A percentile compares a stretch with the other conserved stretches of the same genome.
These are phyloP conservation scores for Tolypocladium sp. DNA, from an alignment of 2,329 filamentous ascomycete genomes.

Conservation along the genomic window DNA sequence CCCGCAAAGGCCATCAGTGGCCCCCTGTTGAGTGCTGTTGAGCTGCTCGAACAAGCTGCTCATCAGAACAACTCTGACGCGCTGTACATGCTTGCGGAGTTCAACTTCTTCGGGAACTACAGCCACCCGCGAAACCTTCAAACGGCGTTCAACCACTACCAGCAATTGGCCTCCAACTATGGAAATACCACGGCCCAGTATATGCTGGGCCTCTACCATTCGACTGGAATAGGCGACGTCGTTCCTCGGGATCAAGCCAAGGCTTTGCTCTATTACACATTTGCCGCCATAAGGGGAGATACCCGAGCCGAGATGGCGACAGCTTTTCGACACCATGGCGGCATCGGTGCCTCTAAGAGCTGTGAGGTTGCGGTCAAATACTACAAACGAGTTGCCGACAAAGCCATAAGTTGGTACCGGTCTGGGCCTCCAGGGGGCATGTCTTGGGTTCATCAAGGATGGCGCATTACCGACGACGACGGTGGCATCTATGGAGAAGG, in stretches of 20 bases:
- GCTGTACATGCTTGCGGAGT: slow-evolving; percentile 78
- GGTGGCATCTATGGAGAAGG: slow-evolving; percentile 95
- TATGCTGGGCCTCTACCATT: slow-evolving; percentile 94
- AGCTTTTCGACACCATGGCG: slow-evolving; percentile 75
- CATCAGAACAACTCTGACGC: slow-evolving; percentile 65
- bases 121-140: slow-evolving; percentile 75
- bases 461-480: slow-evolving; percentile 78
- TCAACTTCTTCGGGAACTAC: slow-evolving; percentile 96
- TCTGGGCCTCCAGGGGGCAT: slow-evolving; percentile 86
- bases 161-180: slow-evolving; percentile 61
- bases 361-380: slow-evolving; percentile 80
- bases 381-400: slow-evolving; percentile 90
- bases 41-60: slow-evolving; percentile 42
- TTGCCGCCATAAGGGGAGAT: slow-evolving; percentile 78
- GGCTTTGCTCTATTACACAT: slow-evolving; percentile 87
- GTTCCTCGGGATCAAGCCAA: slow-evolving; percentile 83
- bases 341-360: slow-evolving; percentile 75
- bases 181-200: slow-evolving; percentile 91
- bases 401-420: slow-evolving; percentile 78
- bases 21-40: slow-evolving; percentile 40
- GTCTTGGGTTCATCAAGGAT: slow-evolving; percentile 66
- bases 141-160: slow-evolving; percentile 72
- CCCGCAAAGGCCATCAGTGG: slow-evolving; percentile 25
- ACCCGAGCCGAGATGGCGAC: slow-evolving; percentile 88
- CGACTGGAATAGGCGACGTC: slow-evolving; percentile 76